These are phyloP conservation scores for Leccinum subrobustum DNA, from an alignment of 1,284 basidiomycete species.

Conservation along the genomic window DNA sequence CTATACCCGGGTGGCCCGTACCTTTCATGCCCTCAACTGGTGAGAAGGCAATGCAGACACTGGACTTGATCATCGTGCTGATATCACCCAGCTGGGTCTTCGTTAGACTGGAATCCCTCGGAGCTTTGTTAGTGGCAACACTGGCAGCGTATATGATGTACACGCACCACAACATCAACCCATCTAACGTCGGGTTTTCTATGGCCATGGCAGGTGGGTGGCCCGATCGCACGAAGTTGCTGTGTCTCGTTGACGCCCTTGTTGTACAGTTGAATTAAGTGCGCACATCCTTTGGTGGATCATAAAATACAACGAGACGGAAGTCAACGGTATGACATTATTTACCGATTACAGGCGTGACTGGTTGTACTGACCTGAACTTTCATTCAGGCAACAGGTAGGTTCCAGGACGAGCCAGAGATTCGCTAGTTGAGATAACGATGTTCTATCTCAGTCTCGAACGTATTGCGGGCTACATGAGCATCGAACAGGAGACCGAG, in stretches of 20 bases:
- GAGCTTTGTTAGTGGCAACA: constrained; percentile 50
- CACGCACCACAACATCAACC: constrained; percentile 33
- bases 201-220: constrained; percentile 46
- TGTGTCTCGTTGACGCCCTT: not conserved
- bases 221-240: constrained; percentile 37
- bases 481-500: constrained; percentile 70
- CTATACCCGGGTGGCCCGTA: constrained; percentile 46
- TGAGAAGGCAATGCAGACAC: constrained; percentile 8
- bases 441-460: constrained; percentile 55
- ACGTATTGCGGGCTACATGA: constrained; percentile 70
- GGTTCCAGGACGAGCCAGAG: not conserved
- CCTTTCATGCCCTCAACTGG: constrained; percentile 55
- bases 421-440: not conserved
- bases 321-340: constrained; percentile 9
- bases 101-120: constrained; percentile 50
- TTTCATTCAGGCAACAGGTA: constrained; percentile 12
- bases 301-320: constrained; percentile 7
- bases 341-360: not conserved
- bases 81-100: constrained; percentile 46
- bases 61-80: not conserved
- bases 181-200: constrained; percentile 49
- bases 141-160: constrained; percentile 50
- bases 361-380: not conserved
- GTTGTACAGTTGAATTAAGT: constrained; percentile 3
- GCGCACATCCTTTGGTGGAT: constrained; percentile 9